Conservation (phyloP, 2,329 filamentous ascomycete genomes). For the Sphaerulina vaccinii region DNA sequence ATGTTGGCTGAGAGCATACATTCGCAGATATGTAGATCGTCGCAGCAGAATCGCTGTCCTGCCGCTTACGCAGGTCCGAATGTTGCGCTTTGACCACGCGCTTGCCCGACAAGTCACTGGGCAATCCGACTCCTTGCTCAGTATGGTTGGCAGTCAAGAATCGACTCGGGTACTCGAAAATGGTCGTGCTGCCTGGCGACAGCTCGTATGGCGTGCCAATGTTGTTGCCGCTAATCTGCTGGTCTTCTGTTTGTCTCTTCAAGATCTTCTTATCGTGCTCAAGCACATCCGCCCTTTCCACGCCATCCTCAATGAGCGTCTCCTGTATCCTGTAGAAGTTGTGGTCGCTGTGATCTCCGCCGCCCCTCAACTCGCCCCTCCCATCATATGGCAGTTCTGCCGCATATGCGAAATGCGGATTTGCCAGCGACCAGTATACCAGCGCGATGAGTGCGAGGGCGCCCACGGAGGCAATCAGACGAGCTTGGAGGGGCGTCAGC, state of each 20-base stretch:
- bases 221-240: conserved; percentile 58
- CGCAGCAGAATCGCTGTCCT: conserved; percentile 32
- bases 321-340: conserved; percentile 49
- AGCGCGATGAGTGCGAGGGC: conserved; percentile 60
- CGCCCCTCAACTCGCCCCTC: conserved; percentile 38
- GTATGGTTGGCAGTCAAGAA: conserved; percentile 51
- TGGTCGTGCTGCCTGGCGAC: conserved; percentile 61
- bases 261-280: too few relatives aligned
- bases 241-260: conserved; percentile 34
- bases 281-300: conserved; percentile 31
- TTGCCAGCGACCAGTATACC: conserved; percentile 61
- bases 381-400: conserved; percentile 49
- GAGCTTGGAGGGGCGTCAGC: conserved; percentile 68
- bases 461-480: conserved; percentile 65
- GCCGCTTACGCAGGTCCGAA: conserved; percentile 30
- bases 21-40: conserved; percentile 80
- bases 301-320: conserved; percentile 26
- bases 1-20: conserved; percentile 73
- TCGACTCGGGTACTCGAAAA: conserved; percentile 63
- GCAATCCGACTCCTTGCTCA: conserved; percentile 31
- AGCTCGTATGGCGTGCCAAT: conserved; percentile 50
- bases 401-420: conserved; percentile 62
- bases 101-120: conserved; percentile 25
- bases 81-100: conserved; percentile 19
- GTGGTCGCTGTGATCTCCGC: conserved; percentile 51